These are phyloP conservation scores for Fusarium coicis DNA, from an alignment of 2,329 filamentous ascomycete genomes.

Conservation along the genomic window DNA sequence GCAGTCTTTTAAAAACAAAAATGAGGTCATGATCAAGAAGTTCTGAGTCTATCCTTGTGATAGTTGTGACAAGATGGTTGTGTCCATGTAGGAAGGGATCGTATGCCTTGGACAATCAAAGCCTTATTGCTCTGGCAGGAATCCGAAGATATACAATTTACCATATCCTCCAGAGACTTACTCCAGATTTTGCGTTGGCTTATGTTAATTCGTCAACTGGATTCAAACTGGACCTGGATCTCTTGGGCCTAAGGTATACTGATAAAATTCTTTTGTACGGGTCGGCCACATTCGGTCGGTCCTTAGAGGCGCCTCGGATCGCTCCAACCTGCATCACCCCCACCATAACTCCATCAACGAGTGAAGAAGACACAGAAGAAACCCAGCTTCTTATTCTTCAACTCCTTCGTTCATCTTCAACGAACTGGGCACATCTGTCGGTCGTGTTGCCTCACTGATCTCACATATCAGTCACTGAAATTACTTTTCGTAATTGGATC, in stretches of 20 bases:
- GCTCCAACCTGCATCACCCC: conserved; percentile 34
- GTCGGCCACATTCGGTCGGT: conserved; percentile 18
- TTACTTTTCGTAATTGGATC: background rate
- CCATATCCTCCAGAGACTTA: background rate
- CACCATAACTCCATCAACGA: conserved; percentile 28
- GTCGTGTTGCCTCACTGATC: background rate
- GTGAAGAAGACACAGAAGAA: conserved; percentile 2
- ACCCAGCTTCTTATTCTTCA: background rate
- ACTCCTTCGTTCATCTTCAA: background rate
- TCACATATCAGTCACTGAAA: background rate
- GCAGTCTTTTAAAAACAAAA: conserved; percentile 49
- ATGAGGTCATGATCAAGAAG: conserved; percentile 53
- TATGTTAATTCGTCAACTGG: background rate
- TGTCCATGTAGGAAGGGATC: background rate
- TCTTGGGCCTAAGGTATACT: background rate
- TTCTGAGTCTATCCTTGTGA: conserved; percentile 1
- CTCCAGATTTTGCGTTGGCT: background rate
- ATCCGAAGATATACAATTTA: conserved; percentile 1
- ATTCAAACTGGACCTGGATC: background rate
- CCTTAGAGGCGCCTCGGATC: conserved; percentile 18
- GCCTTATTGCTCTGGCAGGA: background rate
- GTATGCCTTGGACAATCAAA: background rate
- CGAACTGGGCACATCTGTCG: background rate
- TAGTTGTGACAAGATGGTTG: background rate
- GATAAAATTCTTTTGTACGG: conserved; percentile 1